These are phyloP conservation scores for Chenopodium album DNA, from an alignment of 148 eudicot species.

Conservation along the genomic window DNA sequence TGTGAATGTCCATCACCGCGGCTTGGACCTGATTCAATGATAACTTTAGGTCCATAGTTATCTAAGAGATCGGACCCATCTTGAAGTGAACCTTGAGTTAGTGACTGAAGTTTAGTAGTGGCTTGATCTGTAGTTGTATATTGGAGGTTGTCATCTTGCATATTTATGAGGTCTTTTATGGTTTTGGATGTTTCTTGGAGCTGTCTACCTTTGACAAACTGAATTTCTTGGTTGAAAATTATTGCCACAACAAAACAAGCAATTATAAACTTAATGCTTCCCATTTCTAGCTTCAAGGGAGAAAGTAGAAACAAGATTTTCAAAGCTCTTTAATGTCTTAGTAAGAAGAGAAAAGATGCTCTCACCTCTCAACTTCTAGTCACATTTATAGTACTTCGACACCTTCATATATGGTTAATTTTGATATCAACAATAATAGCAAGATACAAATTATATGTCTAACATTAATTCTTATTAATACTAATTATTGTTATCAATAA, in stretches of 20 bases:
- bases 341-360: background rate
- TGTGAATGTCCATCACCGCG: constrained; percentile 50
- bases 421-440: too few relatives aligned
- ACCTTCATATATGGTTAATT: too few relatives aligned
- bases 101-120: constrained; percentile 19
- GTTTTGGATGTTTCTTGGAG: constrained; percentile 18
- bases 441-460: too few relatives aligned
- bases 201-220: constrained; percentile 36
- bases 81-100: constrained; percentile 16
- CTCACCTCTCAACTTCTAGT: too few relatives aligned
- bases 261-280: constrained; percentile 32
- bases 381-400: too few relatives aligned
- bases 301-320: constrained; percentile 13
- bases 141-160: constrained; percentile 4
- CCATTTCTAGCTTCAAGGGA: constrained; percentile 22
- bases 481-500: too few relatives aligned
- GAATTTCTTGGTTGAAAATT: constrained; percentile 27
- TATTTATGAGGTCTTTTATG: constrained; percentile 6
- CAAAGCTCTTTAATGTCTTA: background rate
- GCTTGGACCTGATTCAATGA: constrained; percentile 40
- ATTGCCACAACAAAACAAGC: constrained; percentile 29
- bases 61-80: constrained; percentile 18
- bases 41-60: constrained; percentile 39
- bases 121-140: constrained; percentile 19
- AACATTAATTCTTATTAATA: too few relatives aligned